Evolutionary conservation across 805 yeast species (phyloP), one percentile per base, ranked within the genome.

Genomic region (Lipomyces yamanashiensis): DNA sequence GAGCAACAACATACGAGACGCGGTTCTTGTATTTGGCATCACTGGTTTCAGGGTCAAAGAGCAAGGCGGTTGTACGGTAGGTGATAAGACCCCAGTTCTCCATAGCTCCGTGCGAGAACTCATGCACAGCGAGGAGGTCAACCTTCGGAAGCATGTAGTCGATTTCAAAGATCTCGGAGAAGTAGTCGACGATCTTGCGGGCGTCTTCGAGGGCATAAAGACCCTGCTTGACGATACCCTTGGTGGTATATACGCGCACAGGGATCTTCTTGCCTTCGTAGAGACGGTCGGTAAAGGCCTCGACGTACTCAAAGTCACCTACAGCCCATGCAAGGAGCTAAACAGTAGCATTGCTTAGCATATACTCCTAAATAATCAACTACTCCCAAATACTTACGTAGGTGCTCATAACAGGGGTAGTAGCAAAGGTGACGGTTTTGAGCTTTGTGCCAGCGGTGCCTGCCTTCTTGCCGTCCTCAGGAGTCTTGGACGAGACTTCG

Each of bases 101-200:
- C 96, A 89, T 89, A 54, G 96, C 96, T 71, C 95, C 95, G 21
- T 92, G 92, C 41, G 89, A 80, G 75, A 89, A 89, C 76, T 88
- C 95, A 72, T 88, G 93, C 67, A 88, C 87, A 23, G 92, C 93
- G 61, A 89, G 89, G 79, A 87, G 84, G 74, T 89, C 95, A 79
- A 87, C 82, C 77, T 89, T 89, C 57, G 95, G 95, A 72, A 89
- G 80, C 39, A 89, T 90, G 74, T 89, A 89, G 63, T 87, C 84
- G 68, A 89, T 87, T 62, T 85, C 91, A 74, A 89, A 89, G 33
- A 70, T 59, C 49, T 37, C 19, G 70, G 88, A 92, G 73, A 87
- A 89, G 77, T 87, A 88, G 59, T 81, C 85, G 74, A 89, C 82
- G 41, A 92, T 86, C 75, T 86, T 86, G 23, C 90, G 89, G 41